A percentile compares a stretch with the other conserved stretches of the same genome.
These are phyloP conservation scores for Allium sativum DNA, from an alignment of 106 monocot genomes.

Conservation along the genomic window DNA sequence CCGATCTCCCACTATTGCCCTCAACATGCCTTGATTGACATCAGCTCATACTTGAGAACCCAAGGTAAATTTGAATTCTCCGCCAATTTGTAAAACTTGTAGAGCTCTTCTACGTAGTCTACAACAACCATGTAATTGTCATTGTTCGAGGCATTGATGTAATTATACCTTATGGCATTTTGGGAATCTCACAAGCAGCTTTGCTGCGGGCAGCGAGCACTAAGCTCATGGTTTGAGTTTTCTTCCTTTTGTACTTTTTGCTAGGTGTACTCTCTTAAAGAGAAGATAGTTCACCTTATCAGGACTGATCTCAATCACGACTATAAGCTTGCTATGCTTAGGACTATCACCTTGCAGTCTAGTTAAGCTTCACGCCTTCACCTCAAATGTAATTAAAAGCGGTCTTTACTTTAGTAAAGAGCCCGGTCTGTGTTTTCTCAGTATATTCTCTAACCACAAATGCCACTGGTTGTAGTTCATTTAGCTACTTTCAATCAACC, in stretches of 20 bases:
- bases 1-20: conserved; percentile 64
- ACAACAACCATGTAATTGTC: conserved; percentile 37
- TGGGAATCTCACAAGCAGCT: conserved; percentile 41
- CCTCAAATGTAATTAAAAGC: no score
- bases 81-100: conserved; percentile 42
- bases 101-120: conserved; percentile 69
- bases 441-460: no score
- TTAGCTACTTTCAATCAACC: no score
- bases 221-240: conserved; percentile 23
- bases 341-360: no score
- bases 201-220: conserved; percentile 45
- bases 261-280: neutral
- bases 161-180: neutral
- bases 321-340: conserved; percentile 7
- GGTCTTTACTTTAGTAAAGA: no score
- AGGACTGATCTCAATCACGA: conserved; percentile 26
- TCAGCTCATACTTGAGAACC: conserved; percentile 53
- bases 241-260: conserved; percentile 17
- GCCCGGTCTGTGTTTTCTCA: no score
- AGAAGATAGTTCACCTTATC: conserved; percentile 1
- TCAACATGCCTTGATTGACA: conserved; percentile 62
- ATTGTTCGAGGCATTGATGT: conserved; percentile 42
- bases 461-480: no score
- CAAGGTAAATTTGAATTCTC: conserved; percentile 35
- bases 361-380: no score